phyloP scores from a whole-genome alignment of 768 basidiomycete genomes.

The Leucosporidium scottii region DNA sequence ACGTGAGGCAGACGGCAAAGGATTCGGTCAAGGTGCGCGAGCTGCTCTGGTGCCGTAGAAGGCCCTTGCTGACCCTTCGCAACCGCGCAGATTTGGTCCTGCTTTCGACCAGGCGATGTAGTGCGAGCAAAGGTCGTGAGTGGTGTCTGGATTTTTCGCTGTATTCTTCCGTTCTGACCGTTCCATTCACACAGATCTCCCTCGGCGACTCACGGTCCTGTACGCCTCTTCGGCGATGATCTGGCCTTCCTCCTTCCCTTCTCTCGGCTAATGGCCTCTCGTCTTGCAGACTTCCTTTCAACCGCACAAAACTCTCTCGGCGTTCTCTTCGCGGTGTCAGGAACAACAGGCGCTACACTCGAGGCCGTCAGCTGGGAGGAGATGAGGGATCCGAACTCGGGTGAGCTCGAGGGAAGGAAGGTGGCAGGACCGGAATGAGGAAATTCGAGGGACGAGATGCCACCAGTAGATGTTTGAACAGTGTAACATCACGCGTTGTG shows the following conservation, averaged over 20 bases:
- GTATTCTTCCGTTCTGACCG: neutral
- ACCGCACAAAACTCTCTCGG: constrained; percentile 85
- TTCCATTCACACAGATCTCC: constrained; percentile 57
- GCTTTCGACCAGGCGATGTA: constrained; percentile 86
- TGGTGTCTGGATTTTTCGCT: constrained; percentile 15
- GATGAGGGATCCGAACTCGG: constrained; percentile 45
- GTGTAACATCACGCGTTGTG: too few relatives aligned
- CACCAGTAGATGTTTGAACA: too few relatives aligned
- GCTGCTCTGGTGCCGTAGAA: neutral
- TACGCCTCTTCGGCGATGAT: neutral
- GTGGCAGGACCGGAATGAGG: constrained; percentile 39
- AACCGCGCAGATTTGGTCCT: constrained; percentile 61
- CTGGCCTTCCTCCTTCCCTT: too few relatives aligned
- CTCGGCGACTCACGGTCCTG: constrained; percentile 81
- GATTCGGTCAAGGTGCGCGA: constrained; percentile 57
- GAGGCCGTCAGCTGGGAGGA: constrained; percentile 44
- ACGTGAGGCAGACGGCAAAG: constrained; percentile 82
- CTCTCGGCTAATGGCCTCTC: neutral
- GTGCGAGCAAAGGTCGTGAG: constrained; percentile 77
- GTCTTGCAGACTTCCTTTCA: constrained; percentile 61
- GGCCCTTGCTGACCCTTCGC: neutral
- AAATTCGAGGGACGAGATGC: neutral
- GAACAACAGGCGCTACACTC: constrained; percentile 40
- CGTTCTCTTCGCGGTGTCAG: constrained; percentile 69
- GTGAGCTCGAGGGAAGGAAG: constrained; percentile 42